Percentiles rank a stretch among this genome's conserved stretches.
Conservation (phyloP, 2,329 filamentous ascomycete genomes). For the Colletotrichum lindemuthianum region DNA sequence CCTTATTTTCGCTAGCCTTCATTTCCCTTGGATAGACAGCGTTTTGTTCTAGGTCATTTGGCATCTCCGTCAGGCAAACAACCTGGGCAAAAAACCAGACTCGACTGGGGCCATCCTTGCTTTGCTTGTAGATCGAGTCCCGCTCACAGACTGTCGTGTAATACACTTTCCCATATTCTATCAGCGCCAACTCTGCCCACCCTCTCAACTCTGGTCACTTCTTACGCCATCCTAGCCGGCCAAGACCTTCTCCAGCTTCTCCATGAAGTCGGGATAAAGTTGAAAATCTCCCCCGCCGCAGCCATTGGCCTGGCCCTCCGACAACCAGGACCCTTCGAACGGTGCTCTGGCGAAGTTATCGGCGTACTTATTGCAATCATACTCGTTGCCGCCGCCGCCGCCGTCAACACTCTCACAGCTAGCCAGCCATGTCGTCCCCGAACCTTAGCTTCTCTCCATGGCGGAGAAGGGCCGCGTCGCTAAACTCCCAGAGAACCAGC, state of each 20-base stretch:
- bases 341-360: slow-evolving; percentile 23
- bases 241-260: slow-evolving; percentile 27
- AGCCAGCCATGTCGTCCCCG: slow-evolving; percentile 56
- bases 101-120: slow-evolving; percentile 25
- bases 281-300: slow-evolving; percentile 13
- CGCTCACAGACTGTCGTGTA: slow-evolving; percentile 16
- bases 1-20: too few species aligned
- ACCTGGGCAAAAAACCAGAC: slow-evolving; percentile 20
- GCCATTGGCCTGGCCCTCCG: slow-evolving; percentile 21
- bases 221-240: slow-evolving; percentile 5
- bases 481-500: slow-evolving; percentile 36
- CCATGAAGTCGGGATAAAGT: slow-evolving; percentile 27
- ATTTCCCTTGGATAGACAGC: not conserved
- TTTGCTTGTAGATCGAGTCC: slow-evolving; percentile 31
- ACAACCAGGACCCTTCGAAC: slow-evolving; percentile 16
- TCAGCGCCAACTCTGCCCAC: slow-evolving; percentile 26
- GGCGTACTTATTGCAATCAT: not conserved
- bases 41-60: slow-evolving; percentile 17
- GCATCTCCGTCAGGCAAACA: not conserved
- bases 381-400: slow-evolving; percentile 5
- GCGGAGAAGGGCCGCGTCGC: slow-evolving; percentile 49
- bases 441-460: slow-evolving; percentile 59
- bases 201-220: slow-evolving; percentile 1
- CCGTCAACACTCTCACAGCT: slow-evolving; percentile 5
- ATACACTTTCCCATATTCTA: slow-evolving; percentile 31